These are phyloP conservation scores for Neonectria ditissima DNA, from an alignment of 2,329 filamentous ascomycete genomes.

Conservation along the genomic window DNA sequence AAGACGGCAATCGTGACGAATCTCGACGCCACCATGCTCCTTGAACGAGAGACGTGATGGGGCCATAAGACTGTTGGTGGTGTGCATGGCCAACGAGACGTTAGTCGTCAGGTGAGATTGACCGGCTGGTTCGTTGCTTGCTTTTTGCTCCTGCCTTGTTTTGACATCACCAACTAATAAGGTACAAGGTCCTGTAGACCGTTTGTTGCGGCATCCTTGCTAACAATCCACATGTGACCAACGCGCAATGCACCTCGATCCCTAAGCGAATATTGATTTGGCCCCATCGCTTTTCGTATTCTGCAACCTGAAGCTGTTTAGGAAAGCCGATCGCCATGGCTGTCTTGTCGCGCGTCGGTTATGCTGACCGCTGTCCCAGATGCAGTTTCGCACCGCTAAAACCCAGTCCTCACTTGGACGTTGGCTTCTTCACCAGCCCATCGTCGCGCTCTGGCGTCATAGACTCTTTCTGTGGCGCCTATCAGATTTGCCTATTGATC, in stretches of 20 bases:
- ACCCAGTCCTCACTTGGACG: background rate
- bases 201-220: background rate
- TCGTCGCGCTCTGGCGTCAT: background rate
- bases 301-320: background rate
- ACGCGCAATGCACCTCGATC: background rate
- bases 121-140: background rate
- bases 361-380: background rate
- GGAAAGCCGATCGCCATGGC: background rate
- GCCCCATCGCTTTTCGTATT: background rate
- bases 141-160: background rate
- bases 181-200: too few relatives aligned
- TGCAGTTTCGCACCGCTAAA: background rate
- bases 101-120: background rate
- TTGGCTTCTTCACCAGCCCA: background rate
- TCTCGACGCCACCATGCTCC: slow-evolving; percentile 2
- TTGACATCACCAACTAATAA: background rate
- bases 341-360: background rate
- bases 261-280: too few relatives aligned
- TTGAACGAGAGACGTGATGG: background rate
- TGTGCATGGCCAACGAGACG: background rate
- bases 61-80: background rate
- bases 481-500: slow-evolving; percentile 21
- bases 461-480: background rate
- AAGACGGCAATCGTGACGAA: background rate
- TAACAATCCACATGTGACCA: background rate